A percentile compares a stretch with the other conserved stretches of the same genome.
These are phyloP conservation scores for Ophiosphaerella narmari DNA, from an alignment of 2,329 filamentous ascomycete genomes.

Conservation along the genomic window DNA sequence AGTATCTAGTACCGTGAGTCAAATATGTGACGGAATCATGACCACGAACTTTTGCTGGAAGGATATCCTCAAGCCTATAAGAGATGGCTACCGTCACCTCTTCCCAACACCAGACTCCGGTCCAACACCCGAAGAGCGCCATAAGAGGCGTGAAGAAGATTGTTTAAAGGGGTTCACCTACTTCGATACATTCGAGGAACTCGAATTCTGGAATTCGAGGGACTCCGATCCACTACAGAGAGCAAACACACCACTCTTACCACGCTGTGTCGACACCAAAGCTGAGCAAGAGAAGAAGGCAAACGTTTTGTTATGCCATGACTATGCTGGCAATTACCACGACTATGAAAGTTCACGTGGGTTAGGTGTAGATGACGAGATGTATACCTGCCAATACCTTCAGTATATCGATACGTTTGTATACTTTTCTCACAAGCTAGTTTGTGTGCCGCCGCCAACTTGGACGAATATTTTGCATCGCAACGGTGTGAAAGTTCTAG, in stretches of 20 bases:
- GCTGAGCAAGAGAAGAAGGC: constrained; percentile 15
- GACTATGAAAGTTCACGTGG: constrained; percentile 48
- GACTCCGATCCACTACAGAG: constrained; percentile 43
- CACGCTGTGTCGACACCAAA: constrained; percentile 4
- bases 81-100: constrained; percentile 46
- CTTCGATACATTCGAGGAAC: constrained; percentile 48
- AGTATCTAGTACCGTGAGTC: no score
- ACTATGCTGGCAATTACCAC: constrained; percentile 52
- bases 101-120: constrained; percentile 42
- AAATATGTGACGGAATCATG: constrained; percentile 16
- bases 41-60: constrained; percentile 41
- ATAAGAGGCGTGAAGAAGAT: constrained; percentile 36
- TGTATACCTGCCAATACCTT: constrained; percentile 51
- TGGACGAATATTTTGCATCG: constrained; percentile 55
- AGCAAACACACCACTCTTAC: constrained; percentile 46
- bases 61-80: constrained; percentile 46
- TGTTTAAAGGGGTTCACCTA: constrained; percentile 47
- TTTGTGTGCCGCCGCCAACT: constrained; percentile 50
- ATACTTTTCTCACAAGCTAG: constrained; percentile 56
- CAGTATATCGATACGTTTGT: constrained; percentile 51
- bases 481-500: constrained; percentile 51
- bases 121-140: constrained; percentile 40
- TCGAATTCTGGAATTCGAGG: constrained; percentile 39
- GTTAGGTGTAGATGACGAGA: constrained; percentile 30
- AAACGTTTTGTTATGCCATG: constrained; percentile 44